These are phyloP conservation scores for Prunus campanulata DNA, from an alignment of 306 rosid genomes.

Conservation along the genomic window DNA sequence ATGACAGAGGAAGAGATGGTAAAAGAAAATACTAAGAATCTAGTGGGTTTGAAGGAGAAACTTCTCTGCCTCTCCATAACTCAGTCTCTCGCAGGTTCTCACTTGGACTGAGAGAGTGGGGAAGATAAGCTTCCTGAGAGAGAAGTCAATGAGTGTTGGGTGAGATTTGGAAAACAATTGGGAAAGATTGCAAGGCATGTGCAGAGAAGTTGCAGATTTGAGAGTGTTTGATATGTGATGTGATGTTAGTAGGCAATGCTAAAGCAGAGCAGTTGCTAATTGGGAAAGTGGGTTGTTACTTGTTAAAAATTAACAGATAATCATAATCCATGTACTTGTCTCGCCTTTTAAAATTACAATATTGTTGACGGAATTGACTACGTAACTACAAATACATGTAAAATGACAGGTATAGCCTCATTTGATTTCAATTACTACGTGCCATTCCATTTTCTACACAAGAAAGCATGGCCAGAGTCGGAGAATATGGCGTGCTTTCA, in stretches of 20 bases:
- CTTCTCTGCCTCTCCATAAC: conserved; percentile 77
- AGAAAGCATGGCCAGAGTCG: neutral
- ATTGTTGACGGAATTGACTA: neutral
- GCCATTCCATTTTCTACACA: neutral
- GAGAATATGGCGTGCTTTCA: neutral
- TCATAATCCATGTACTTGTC: neutral
- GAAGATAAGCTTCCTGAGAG: neutral
- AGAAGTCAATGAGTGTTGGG: conserved; percentile 21
- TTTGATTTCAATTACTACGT: neutral
- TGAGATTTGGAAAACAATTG: neutral
- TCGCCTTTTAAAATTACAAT: neutral
- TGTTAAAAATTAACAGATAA: neutral
- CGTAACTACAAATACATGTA: neutral
- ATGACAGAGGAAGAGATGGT: conserved; percentile 61
- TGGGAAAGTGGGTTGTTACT: neutral
- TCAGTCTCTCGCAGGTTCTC: conserved; percentile 3
- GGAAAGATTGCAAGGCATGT: neutral
- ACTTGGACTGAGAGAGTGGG: neutral
- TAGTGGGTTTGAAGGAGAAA: conserved; percentile 72
- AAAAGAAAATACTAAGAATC: conserved; percentile 62
- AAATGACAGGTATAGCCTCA: neutral
- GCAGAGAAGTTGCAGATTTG: neutral
- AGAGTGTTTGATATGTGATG: neutral
- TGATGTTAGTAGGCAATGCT: neutral
- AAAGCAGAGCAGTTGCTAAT: neutral